Base-by-base conservation (phyloP, 352 stramenopile genomes). In the Albugo candida region DNA sequence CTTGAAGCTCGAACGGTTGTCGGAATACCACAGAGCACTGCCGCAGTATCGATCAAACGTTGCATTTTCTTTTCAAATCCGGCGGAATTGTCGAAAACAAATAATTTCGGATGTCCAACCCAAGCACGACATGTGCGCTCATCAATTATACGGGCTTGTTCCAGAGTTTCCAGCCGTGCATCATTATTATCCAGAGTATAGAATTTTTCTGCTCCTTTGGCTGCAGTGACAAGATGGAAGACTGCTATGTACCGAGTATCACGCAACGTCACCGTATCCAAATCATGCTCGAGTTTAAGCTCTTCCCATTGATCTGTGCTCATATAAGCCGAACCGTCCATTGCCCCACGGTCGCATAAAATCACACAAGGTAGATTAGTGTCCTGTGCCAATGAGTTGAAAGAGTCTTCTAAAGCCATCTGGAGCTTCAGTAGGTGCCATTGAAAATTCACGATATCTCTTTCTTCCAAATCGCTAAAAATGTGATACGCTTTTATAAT, bases 101-200 rank as follows among this genome's bases (percentile, higher is more conserved):
- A 85, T 38, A 87, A 69, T 51, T 88, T 86, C 5, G 77, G 75
- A 58, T 91, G 77, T 13, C 75, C 77, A 51, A 82, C 82, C 78
- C 81, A 93, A 8, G 67, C 72, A 48, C 58, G 62, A 51, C 70
- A 84, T 6, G 77, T 83, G 44, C 69, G 71, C 21, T 59, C 54
- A 60, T 98, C 93, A 40, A 95, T 61, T n/a, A 72, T 71, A 3
- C 67, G 65, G n/a, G 93, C 91, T 54, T 94, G 44, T 19, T 96
- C 83, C 19, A 92, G 61, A 13, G 70, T 88, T 72, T 99, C 93
- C n/a, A 82, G 97, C 36, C 94, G 70, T 20, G 88, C 93, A 40
- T 69, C 70, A 64, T 99, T 99, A 59, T 97, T 98, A 19, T 96
- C 92, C 36, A 96, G 62, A 13, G 93, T 93, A 64, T 99, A 99